Percentiles rank a stretch among this genome's conserved stretches.
Evolutionary conservation across 257 asterid species (phyloP).

Genomic region (Gynochthodes officinalis): DNA sequence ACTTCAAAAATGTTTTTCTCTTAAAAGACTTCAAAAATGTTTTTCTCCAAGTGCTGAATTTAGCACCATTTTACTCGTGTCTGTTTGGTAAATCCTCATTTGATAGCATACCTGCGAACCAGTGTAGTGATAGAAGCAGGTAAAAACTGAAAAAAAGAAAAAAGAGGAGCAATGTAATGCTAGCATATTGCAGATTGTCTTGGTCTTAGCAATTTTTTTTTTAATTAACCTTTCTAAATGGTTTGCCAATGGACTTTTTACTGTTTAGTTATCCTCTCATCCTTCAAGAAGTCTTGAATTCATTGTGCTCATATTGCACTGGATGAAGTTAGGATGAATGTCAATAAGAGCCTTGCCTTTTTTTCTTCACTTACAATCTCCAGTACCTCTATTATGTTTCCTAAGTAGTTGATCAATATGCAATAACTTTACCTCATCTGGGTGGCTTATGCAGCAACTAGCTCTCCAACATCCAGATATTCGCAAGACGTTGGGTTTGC

Average conservation of each 20-base stretch:
- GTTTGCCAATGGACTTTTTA: background rate
- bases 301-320: background rate
- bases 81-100: background rate
- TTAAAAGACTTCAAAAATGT: too few relatives aligned
- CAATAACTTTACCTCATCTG: background rate
- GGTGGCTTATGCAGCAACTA: conserved; percentile 50
- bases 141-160: background rate
- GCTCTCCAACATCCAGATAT: conserved; percentile 57
- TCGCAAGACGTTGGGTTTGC: conserved; percentile 68
- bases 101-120: background rate
- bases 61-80: background rate
- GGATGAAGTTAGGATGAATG: background rate
- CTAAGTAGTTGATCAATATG: conserved; percentile 15
- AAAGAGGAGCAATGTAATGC: background rate
- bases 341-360: background rate
- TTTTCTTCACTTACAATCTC: background rate
- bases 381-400: background rate
- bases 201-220: background rate
- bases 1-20: background rate
- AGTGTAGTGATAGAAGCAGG: background rate
- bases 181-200: too few relatives aligned
- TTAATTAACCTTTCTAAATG: background rate
- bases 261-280: background rate
- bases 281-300: background rate
- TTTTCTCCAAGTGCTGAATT: background rate